These are phyloP conservation scores for Leishmania martiniquensis DNA, from an alignment of 208 protist species.

Conservation along the genomic window DNA sequence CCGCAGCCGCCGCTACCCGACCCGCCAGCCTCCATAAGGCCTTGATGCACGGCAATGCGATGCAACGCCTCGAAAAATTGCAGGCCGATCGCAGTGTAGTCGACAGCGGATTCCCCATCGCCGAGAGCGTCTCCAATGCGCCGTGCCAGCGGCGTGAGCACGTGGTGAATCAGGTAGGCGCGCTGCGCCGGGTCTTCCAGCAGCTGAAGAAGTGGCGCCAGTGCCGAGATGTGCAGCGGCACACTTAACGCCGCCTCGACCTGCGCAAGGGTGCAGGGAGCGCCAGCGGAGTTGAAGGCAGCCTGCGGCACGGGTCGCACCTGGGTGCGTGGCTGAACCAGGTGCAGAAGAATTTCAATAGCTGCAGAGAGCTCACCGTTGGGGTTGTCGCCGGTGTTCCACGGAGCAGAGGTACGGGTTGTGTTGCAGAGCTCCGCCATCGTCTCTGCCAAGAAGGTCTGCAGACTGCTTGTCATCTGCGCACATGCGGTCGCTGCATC, in stretches of 20 bases:
- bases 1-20: background rate
- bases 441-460: constrained; percentile 17
- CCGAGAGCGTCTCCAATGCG: constrained; percentile 39
- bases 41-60: constrained; percentile 26
- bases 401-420: constrained; percentile 36
- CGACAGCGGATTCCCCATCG: constrained; percentile 5
- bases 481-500: constrained; percentile 27
- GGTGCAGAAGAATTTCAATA: constrained; percentile 54
- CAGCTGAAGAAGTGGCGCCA: constrained; percentile 44
- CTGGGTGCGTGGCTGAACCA: constrained; percentile 30
- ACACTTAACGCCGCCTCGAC: constrained; percentile 33
- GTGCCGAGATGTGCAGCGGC: constrained; percentile 41
- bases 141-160: constrained; percentile 36
- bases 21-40: background rate
- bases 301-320: constrained; percentile 23
- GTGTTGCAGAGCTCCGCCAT: constrained; percentile 26
- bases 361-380: constrained; percentile 46
- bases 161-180: constrained; percentile 36
- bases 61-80: constrained; percentile 35
- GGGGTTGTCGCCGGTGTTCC: constrained; percentile 25
- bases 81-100: constrained; percentile 33
- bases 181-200: constrained; percentile 34
- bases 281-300: constrained; percentile 1
- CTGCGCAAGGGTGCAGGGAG: constrained; percentile 23
- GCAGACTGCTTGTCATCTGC: constrained; percentile 24